Evolutionary conservation across 805 yeast genomes (phyloP), one percentile per base, ranked within the genome.

Genomic region (Wickerhamiella lipophila): DNA sequence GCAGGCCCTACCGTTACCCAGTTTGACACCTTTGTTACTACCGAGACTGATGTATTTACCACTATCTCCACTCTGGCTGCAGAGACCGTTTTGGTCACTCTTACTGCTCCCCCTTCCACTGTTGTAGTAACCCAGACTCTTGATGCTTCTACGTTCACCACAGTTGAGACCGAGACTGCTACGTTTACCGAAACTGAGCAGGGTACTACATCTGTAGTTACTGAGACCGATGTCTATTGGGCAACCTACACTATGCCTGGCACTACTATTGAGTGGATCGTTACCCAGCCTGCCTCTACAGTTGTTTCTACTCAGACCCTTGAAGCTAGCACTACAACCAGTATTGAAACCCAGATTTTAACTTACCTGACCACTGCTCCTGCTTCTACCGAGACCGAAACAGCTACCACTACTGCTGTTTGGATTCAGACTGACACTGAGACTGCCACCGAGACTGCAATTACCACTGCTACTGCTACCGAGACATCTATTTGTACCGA

Each of bases 221-320:
- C 47, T 16, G 47, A 44, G 34, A 32, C 39, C 13, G 47, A 34
- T 19, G n/a, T 15, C 5, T 15, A 18, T 11, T 19, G 39, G 34
- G 23, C 47, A 16, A 44, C 47, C 34, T 35, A 44, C 11, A 44
- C 47, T 7, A 19, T 44, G 39, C 47, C 47, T 25, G 47, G 21
- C 3, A 23, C 41, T 22, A 44, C 47, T 19, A 9, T 44, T 15
- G n/a, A 21, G 32, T 29, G 22, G 40, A 44, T 36, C 5, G 23
- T 25, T 1, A 44, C 47, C 16, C 40, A 35, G 15, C 39, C 47
- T 34, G 47, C 47, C 16, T 35, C 38, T 16, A 44, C 47, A 25
- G 23, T 32, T 27, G 42, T 36, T 11, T 25, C 21, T 15, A 36
- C 42, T 6, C 42, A 35, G 32, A 45, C 48, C 16, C 26, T 35